Base-by-base conservation (phyloP, 2,329 filamentous ascomycete genomes). In the Arthrobotrys musiformis region DNA sequence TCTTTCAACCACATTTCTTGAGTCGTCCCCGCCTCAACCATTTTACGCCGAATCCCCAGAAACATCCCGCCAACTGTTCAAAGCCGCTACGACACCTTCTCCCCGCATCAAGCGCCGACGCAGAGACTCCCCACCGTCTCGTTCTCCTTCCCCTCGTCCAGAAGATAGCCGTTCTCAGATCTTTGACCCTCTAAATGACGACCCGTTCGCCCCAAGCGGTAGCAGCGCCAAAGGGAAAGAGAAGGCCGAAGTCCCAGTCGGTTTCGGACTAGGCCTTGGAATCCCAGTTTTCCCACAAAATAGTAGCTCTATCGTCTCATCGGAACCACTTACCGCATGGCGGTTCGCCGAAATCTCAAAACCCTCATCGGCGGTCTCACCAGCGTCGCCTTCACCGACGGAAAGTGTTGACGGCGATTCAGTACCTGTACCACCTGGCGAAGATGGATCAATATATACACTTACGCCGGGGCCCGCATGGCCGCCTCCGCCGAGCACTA, bases 41-140 rank as follows among this genome's bases (percentile, higher is more conserved):
- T 76, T 76, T 48, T 76, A 76, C 64, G 64, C 72, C 28, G 72
- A 76, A 69, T 69, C 64, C n/a, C 48, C 63, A 4, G 72, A 76
- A 69, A 76, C 58, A 13, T 76, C 72, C 13, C 72, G 63, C 22
- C 63, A 64, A 44, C 64, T 76, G 8, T 70, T 76, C 40, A 63
- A 76, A 70, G 72, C 72, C 3, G 58, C 64, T 7, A 76, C 72
- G 6, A 76, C 72, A n/a, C 72, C 72, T 22, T 76, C 72, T 17
- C 70, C 70, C 0, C 70, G 70, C 24, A 62, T 69, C 60, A 75
- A 75, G 46, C 62, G 64, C 48, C 72, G 58, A 17, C 56, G 56
- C 24, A 69, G 58, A 26, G 64, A 76, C 48, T 76, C 72, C 6
- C 22, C 58, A 24, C 56, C 40, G 40, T 62, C 72, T 11, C 62